Percentiles rank a stretch among this genome's conserved stretches.
phyloP scores from a whole-genome alignment of 2,329 filamentous ascomycete genomes.

The Colletotrichum sp. region DNA sequence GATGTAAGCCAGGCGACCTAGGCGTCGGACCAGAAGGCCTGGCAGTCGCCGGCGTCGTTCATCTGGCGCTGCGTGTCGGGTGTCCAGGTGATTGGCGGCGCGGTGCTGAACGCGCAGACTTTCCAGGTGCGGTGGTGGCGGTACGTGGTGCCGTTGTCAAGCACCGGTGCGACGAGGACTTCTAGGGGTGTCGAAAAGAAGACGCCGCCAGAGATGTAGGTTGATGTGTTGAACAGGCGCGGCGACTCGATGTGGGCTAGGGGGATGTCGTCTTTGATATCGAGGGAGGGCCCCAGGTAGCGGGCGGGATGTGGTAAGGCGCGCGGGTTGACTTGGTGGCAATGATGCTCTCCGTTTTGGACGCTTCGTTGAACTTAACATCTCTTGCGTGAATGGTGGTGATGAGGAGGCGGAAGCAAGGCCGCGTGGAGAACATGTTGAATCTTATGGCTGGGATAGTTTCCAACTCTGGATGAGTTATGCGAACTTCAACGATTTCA shows the following conservation, averaged over 20 bases:
- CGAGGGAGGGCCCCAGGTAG: neutral
- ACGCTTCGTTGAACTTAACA: neutral
- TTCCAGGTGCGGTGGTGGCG: neutral
- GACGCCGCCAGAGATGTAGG: neutral
- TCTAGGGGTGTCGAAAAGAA: neutral
- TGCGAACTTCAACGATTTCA: accelerated
- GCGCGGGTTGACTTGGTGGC: neutral
- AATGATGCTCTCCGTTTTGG: neutral
- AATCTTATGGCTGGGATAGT: neutral
- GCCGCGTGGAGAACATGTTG: accelerated
- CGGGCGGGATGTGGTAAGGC: neutral
- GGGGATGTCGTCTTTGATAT: neutral
- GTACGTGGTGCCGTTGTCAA: neutral
- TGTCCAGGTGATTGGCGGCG: neutral
- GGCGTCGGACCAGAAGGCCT: neutral
- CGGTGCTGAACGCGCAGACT: neutral
- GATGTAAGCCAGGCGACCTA: neutral
- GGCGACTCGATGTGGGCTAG: neutral
- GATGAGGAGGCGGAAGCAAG: neutral
- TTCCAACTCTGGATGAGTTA: accelerated
- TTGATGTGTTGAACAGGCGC: neutral
- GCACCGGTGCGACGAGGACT: neutral
- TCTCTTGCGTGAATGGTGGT: neutral
- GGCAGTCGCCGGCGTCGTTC: neutral
- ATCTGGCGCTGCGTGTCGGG: neutral